Evolutionary conservation across 805 yeast genomes (phyloP).

Genomic region (Kazachstania africana): DNA sequence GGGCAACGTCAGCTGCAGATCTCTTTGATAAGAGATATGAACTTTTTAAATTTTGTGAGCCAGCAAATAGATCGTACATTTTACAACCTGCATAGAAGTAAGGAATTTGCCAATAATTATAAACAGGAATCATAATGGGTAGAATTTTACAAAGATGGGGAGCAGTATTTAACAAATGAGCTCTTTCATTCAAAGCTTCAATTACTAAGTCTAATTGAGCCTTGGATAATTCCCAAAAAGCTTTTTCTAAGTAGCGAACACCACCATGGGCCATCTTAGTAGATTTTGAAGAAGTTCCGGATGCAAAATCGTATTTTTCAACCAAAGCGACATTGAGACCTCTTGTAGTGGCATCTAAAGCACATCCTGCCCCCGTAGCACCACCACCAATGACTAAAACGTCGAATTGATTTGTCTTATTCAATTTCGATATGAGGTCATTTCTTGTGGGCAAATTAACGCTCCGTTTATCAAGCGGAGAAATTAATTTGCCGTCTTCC

Average conservation of each 20-base stretch:
- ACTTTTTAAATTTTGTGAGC: slow-evolving; percentile 68
- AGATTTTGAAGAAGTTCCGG: slow-evolving; percentile 87
- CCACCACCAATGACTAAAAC: slow-evolving; percentile 91
- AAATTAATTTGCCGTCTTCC: too few species aligned
- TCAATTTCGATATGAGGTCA: slow-evolving; percentile 37
- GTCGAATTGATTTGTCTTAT: slow-evolving; percentile 48
- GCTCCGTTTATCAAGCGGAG: too few species aligned
- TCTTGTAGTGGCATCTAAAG: slow-evolving; percentile 81
- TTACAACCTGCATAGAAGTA: slow-evolving; percentile 87
- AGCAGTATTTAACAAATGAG: slow-evolving; percentile 76
- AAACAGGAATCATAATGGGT: slow-evolving; percentile 94
- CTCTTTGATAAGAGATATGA: slow-evolving; percentile 62
- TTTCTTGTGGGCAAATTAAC: slow-evolving; percentile 37
- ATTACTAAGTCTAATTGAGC: slow-evolving; percentile 81
- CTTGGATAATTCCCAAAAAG: slow-evolving; percentile 82
- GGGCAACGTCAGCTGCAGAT: slow-evolving; percentile 63
- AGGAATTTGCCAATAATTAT: slow-evolving; percentile 92
- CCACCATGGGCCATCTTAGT: slow-evolving; percentile 98
- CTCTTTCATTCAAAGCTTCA: slow-evolving; percentile 81
- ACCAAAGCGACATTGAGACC: slow-evolving; percentile 81
- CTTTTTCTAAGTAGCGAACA: slow-evolving; percentile 89
- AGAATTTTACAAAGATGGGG: slow-evolving; percentile 80
- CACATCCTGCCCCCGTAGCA: slow-evolving; percentile 90
- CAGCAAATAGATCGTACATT: slow-evolving; percentile 87
- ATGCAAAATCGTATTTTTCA: slow-evolving; percentile 82